Evolutionary conservation across 257 asterid species (phyloP).

Genomic region (Fraxinus quadrangulata): DNA sequence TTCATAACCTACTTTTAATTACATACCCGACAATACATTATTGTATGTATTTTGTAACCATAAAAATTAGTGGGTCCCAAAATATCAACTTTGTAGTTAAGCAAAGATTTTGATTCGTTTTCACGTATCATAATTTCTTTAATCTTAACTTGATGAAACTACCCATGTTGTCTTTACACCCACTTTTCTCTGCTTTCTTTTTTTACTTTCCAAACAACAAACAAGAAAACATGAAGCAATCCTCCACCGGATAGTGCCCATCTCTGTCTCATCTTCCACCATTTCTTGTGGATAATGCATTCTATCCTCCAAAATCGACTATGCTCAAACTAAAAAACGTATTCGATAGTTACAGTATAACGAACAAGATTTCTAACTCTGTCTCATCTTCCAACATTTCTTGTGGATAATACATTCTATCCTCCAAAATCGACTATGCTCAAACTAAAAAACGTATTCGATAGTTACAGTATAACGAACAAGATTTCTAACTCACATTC

Average conservation of each 20-base stretch:
- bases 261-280: neutral
- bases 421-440: neutral
- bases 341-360: neutral
- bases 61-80: neutral
- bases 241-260: neutral
- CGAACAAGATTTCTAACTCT: neutral
- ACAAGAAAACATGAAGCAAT: slow-evolving; percentile 5
- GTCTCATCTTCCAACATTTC: too few relatives aligned
- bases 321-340: neutral
- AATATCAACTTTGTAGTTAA: neutral
- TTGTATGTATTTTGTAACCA: neutral
- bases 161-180: slow-evolving; percentile 2
- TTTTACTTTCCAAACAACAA: neutral
- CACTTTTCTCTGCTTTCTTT: neutral
- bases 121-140: neutral
- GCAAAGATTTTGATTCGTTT: neutral
- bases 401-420: too few relatives aligned
- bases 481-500: too few relatives aligned
- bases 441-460: too few relatives aligned
- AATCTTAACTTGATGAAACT: neutral
- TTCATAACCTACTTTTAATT: neutral
- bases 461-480: too few relatives aligned
- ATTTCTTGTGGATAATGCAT: neutral
- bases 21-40: neutral
- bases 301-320: neutral